These are phyloP conservation scores for Plasmopara viticola DNA, from an alignment of 352 stramenopile genomes.

Conservation along the genomic window DNA sequence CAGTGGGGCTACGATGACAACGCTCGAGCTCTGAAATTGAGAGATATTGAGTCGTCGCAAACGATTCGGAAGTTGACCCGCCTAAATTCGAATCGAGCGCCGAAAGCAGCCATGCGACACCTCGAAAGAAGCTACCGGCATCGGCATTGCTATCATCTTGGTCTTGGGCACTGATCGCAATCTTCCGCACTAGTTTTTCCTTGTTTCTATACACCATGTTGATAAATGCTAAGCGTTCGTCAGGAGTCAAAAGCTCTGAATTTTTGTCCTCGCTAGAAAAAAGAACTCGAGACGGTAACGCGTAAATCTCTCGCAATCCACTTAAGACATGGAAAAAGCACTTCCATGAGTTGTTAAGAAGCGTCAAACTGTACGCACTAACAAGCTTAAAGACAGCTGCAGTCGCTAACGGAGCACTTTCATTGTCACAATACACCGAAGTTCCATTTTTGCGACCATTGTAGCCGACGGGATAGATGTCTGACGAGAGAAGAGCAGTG, in stretches of 20 bases:
- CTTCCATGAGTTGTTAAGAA: conserved; percentile 50
- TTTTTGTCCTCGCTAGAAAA: conserved; percentile 24
- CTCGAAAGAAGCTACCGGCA: conserved; percentile 56
- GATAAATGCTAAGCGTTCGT: conserved; percentile 53
- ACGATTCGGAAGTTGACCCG: conserved; percentile 11
- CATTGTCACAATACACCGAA: conserved; percentile 58
- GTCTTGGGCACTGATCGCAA: conserved; percentile 36
- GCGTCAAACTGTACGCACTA: conserved; percentile 44
- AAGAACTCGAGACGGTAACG: conserved; percentile 45
- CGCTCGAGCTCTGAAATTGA: conserved; percentile 27
- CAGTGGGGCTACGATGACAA: conserved; percentile 28
- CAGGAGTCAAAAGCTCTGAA: conserved; percentile 35
- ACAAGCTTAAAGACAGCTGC: conserved; percentile 67
- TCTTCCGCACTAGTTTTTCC: conserved; percentile 39
- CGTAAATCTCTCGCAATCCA: conserved; percentile 57
- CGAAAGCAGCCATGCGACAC: conserved; percentile 65
- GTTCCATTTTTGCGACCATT: conserved; percentile 50
- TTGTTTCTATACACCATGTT: conserved; percentile 54
- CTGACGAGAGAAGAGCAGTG: conserved; percentile 48
- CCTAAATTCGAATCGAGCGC: conserved; percentile 49
- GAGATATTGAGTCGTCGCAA: conserved; percentile 12
- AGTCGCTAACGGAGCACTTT: conserved; percentile 59
- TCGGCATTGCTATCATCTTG: conserved; percentile 13
- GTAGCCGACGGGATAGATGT: conserved; percentile 55
- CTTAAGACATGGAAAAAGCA: conserved; percentile 58